Base-by-base conservation (phyloP, 2,329 filamentous ascomycete species). In the Calonectria fujianensis region DNA sequence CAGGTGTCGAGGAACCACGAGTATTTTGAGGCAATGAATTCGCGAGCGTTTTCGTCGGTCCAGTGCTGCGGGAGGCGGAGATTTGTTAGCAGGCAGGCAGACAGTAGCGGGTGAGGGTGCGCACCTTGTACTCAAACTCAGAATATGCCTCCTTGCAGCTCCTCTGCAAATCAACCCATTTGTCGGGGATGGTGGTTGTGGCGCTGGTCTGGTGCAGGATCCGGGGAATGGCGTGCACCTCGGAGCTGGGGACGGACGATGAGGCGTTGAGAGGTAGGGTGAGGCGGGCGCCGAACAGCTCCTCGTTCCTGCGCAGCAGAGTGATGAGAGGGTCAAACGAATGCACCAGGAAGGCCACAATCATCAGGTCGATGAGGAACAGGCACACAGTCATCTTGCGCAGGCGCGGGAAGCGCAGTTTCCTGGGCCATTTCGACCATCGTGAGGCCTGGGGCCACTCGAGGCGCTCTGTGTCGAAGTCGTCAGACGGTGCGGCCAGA, bases 1-100 rank as follows among this genome's bases (percentile, higher is more conserved):
- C 93, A 95, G 0, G 92, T 95, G 69, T 92, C 89, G 18, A 93
- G 84, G 83, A 94, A 95, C 92, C 93, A 94, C 3, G 93, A 91
- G 78, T 94, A 95, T 82, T 95, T 90, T 45, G 88, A 87, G 35
- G 89, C 89, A 77, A 95, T 94, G 78, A 95, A 95, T 10, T 93
- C 90, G 78, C 90, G 87, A 37, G 92, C 89, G 78, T 89, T 90
- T 69, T 89, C 89, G 80, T 95, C 92, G 16, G 94, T 95, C 94
- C 94, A 95, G 31, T 94, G 89, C 91, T 94, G 80, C 14, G n/a
- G 61, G 48, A 45, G n/a, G 67, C 54, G 78, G 32, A 32, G 14
- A 68, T 9, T 41, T 39, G 61, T 31, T 31, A 37, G 37, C 16
- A 10, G 11, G 35, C 16, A 4, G 10, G 14, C 29, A 24, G 14